Conservation (phyloP, 2,329 filamentous ascomycete genomes). For the Basipetospora sp. region DNA sequence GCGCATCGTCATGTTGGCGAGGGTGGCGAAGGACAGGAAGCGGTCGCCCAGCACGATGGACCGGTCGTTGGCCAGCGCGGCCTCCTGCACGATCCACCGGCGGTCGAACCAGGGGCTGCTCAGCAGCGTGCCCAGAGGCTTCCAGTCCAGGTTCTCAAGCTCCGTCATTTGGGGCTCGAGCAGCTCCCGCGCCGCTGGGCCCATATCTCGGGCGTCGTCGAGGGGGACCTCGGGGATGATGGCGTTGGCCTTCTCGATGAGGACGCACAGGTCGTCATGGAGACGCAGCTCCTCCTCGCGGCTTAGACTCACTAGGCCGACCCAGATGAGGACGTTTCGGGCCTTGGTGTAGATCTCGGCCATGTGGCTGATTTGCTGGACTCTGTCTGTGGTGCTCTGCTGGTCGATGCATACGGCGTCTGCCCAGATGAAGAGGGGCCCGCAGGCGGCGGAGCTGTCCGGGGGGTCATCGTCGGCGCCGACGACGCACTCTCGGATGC, state of each 20-base stretch:
- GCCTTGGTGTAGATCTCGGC: constrained; percentile 11
- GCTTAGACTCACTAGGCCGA: constrained; percentile 5
- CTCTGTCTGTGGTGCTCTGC: constrained; percentile 8
- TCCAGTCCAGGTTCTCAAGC: not conserved
- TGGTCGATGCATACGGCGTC: constrained; percentile 15
- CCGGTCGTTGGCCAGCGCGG: not conserved
- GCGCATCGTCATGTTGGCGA: no score
- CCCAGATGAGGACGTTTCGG: constrained; percentile 12
- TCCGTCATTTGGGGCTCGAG: no score
- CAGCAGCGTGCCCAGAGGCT: constrained; percentile 15
- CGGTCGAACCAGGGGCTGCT: constrained; percentile 17
- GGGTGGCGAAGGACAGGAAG: no score
- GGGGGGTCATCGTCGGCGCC: no score
- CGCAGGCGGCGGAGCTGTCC: not conserved
- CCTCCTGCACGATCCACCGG: constrained; percentile 22
- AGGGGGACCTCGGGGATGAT: no score
- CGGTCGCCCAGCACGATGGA: not conserved
- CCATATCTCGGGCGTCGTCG: no score
- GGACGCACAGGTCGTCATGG: no score
- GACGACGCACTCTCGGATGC: no score
- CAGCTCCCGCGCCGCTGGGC: no score
- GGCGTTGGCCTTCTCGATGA: no score
- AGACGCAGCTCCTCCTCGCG: no score
- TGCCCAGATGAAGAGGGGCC: constrained; percentile 8
- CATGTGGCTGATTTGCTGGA: constrained; percentile 12